Evolutionary conservation across 371 early-diverging fungal species (phyloP).

Genomic region (Mortierella sp.): DNA sequence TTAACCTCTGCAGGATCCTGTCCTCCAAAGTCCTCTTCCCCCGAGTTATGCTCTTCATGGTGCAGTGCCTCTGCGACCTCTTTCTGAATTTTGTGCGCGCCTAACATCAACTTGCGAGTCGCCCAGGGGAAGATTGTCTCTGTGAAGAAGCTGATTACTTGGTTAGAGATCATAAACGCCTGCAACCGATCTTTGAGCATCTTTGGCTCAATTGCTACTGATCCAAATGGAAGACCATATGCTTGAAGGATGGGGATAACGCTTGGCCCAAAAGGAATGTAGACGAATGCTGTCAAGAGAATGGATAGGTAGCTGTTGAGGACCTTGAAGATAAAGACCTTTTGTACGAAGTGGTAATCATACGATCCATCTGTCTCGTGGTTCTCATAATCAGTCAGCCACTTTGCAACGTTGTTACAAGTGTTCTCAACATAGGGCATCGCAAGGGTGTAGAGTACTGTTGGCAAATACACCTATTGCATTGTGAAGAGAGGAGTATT

Average conservation of each 20-base stretch:
- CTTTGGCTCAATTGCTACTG: conserved; percentile 65
- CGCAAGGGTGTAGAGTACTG: conserved; percentile 74
- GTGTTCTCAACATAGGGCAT: conserved; percentile 77
- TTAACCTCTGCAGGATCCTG: conserved; percentile 59
- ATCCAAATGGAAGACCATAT: conserved; percentile 35
- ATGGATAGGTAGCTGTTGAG: conserved; percentile 83
- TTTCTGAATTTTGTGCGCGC: conserved; percentile 56
- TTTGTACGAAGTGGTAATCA: conserved; percentile 77
- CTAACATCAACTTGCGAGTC: conserved; percentile 58
- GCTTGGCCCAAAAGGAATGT: conserved; percentile 77
- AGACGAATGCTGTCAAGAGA: conserved; percentile 86
- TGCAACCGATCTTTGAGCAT: conserved; percentile 76
- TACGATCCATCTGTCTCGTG: conserved; percentile 80
- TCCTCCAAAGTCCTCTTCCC: conserved; percentile 28
- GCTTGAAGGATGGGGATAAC: conserved; percentile 42
- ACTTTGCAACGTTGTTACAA: conserved; percentile 73
- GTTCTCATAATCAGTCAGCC: conserved; percentile 85
- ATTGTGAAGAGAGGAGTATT: background rate
- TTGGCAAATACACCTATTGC: conserved; percentile 76
- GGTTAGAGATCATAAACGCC: conserved; percentile 85
- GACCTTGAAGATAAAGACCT: conserved; percentile 87
- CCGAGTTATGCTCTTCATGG: conserved; percentile 1
- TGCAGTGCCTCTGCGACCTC: conserved; percentile 21
- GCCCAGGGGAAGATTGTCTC: conserved; percentile 81
- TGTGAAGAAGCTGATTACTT: conserved; percentile 78